Evolutionary conservation across 768 basidiomycete genomes (phyloP).

Genomic region (Leccinum longicurvipes): DNA sequence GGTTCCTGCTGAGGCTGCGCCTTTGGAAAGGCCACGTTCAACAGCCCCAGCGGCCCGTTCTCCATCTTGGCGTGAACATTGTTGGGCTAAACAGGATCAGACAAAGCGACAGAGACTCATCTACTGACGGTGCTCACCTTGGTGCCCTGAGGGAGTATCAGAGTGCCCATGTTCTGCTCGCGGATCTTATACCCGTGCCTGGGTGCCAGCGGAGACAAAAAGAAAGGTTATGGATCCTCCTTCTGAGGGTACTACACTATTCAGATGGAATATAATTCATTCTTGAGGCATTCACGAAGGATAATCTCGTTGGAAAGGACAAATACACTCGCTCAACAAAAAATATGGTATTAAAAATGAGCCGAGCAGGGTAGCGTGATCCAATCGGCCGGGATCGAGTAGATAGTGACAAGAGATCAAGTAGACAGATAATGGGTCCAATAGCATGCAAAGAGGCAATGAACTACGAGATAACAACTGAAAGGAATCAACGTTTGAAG

Average conservation of each 20-base stretch:
- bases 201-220: too few relatives aligned
- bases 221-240: neutral
- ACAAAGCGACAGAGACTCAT: too few relatives aligned
- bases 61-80: too few relatives aligned
- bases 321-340: neutral
- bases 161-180: too few relatives aligned
- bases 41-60: too few relatives aligned
- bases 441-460: neutral
- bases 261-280: neutral
- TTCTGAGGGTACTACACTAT: neutral
- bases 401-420: constrained; percentile 1
- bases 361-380: neutral
- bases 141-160: too few relatives aligned
- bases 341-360: constrained; percentile 4
- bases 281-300: constrained; percentile 8
- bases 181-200: too few relatives aligned
- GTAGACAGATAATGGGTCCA: neutral
- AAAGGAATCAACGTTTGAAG: neutral
- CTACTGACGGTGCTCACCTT: too few relatives aligned
- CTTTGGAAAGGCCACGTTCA: too few relatives aligned
- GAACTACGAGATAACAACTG: constrained; percentile 17
- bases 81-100: too few relatives aligned
- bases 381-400: neutral
- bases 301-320: neutral
- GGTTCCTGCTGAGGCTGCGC: too few relatives aligned